A percentile compares a stretch with the other conserved stretches of the same genome.
phyloP scores from a whole-genome alignment of 2,329 filamentous ascomycete species.

The Exophiala calicioides region DNA sequence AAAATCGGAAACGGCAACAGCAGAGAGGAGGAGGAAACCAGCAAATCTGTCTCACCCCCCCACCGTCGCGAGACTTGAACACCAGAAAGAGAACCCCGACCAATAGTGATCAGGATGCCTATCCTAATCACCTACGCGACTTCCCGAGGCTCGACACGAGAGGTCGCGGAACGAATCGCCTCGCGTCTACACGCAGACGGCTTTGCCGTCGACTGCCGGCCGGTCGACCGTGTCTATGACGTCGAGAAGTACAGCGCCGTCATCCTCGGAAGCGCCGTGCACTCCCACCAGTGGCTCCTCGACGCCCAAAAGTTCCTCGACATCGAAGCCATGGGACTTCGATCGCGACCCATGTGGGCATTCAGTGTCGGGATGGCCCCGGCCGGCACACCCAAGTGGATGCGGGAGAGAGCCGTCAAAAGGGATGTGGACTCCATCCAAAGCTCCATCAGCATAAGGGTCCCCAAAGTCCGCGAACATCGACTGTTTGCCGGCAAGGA shows the following conservation, averaged over 20 bases:
- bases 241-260: constrained; percentile 27
- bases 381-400: constrained; percentile 12
- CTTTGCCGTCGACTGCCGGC: constrained; percentile 26
- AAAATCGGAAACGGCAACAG: too few species aligned
- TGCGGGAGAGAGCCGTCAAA: constrained; percentile 11
- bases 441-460: constrained; percentile 9
- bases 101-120: constrained; percentile 12
- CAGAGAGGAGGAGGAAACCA: too few species aligned
- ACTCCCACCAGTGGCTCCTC: constrained; percentile 17
- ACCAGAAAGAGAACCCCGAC: too few species aligned
- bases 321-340: constrained; percentile 23
- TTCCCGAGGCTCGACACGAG: constrained; percentile 22
- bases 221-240: constrained; percentile 26
- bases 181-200: constrained; percentile 21
- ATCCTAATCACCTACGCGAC: constrained; percentile 25
- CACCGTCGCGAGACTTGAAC: too few species aligned
- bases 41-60: too few species aligned
- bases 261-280: constrained; percentile 25
- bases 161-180: constrained; percentile 25
- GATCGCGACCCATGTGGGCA: constrained; percentile 21
- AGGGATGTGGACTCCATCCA: constrained; percentile 13
- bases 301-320: constrained; percentile 26
- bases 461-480: constrained; percentile 24
- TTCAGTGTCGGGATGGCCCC: constrained; percentile 25
- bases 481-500: constrained; percentile 24